Evolutionary conservation across 352 stramenopile genomes (phyloP).

Genomic region (Phytophthora pisi): DNA sequence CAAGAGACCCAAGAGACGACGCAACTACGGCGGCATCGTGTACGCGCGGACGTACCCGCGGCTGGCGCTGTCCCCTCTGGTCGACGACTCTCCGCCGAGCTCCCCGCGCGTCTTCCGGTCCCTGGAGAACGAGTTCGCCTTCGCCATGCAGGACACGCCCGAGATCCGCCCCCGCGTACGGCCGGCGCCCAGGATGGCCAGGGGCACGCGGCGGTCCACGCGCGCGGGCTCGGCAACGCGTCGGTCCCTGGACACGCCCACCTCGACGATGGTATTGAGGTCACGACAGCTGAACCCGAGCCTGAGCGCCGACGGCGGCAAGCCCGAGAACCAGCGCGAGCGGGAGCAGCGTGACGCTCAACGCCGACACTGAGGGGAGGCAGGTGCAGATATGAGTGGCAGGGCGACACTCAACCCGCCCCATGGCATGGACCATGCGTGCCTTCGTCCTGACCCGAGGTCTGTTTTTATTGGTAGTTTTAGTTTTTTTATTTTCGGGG

Average conservation of each 20-base stretch:
- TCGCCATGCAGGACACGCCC: conserved; percentile 62
- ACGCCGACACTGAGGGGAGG: conserved; percentile 32
- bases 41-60: conserved; percentile 41
- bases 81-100: conserved; percentile 42
- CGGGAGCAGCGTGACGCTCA: conserved; percentile 49
- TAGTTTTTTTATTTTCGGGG: conserved; percentile 42
- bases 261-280: conserved; percentile 64
- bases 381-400: conserved; percentile 16
- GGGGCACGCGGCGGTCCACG: conserved; percentile 44
- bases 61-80: conserved; percentile 40
- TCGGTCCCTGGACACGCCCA: conserved; percentile 53
- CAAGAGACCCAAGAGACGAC: conserved; percentile 35
- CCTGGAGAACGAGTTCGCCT: conserved; percentile 67
- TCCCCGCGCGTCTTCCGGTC: conserved; percentile 62
- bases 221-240: conserved; percentile 40
- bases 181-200: conserved; percentile 54
- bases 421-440: conserved; percentile 7
- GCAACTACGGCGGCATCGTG: conserved; percentile 31
- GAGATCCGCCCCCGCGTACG: conserved; percentile 49
- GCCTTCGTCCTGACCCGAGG: conserved; percentile 8
- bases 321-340: conserved; percentile 48
- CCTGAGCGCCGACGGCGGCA: conserved; percentile 31
- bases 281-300: conserved; percentile 62
- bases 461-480: conserved; percentile 45
- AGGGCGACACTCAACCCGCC: conserved; percentile 8